A percentile compares a stretch with the other conserved stretches of the same genome.
Evolutionary conservation across 2,329 filamentous ascomycete species (phyloP).

Genomic region (Fusarium chuoi): DNA sequence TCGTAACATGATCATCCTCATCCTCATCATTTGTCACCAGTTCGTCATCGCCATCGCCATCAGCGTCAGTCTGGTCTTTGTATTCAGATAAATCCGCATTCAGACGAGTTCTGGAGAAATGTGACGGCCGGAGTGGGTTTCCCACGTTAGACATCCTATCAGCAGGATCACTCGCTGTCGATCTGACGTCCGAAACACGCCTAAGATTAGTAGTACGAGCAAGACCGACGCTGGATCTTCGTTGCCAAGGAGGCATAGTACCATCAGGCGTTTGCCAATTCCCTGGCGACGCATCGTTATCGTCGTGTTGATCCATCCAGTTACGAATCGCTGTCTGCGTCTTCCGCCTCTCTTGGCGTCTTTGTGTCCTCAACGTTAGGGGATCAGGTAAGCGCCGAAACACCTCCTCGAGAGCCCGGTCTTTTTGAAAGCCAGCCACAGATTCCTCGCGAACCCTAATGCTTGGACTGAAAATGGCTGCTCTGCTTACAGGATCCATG

Average conservation of each 20-base stretch:
- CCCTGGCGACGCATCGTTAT: conserved; percentile 56
- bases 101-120: conserved; percentile 54
- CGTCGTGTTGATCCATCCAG: conserved; percentile 85
- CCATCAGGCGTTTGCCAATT: conserved; percentile 63
- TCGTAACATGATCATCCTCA: conserved; percentile 64
- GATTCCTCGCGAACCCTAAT: conserved; percentile 84
- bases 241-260: conserved; percentile 58
- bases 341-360: conserved; percentile 73
- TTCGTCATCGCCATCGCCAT: conserved; percentile 93
- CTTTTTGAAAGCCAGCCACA: conserved; percentile 87
- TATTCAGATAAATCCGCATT: conserved; percentile 50
- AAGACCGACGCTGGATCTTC: conserved; percentile 63
- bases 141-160: conserved; percentile 68
- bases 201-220: conserved; percentile 60
- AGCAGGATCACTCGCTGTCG: conserved; percentile 71
- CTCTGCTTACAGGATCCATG: conserved; percentile 63
- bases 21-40: conserved; percentile 83
- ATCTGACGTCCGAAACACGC: conserved; percentile 66
- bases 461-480: conserved; percentile 78
- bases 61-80: conserved; percentile 78
- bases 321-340: conserved; percentile 84
- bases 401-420: conserved; percentile 89
- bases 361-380: conserved; percentile 67
- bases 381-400: conserved; percentile 80
- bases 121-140: conserved; percentile 43